phyloP scores from a whole-genome alignment of 345 rosid genomes.

The Hibiscus mutabilis region DNA sequence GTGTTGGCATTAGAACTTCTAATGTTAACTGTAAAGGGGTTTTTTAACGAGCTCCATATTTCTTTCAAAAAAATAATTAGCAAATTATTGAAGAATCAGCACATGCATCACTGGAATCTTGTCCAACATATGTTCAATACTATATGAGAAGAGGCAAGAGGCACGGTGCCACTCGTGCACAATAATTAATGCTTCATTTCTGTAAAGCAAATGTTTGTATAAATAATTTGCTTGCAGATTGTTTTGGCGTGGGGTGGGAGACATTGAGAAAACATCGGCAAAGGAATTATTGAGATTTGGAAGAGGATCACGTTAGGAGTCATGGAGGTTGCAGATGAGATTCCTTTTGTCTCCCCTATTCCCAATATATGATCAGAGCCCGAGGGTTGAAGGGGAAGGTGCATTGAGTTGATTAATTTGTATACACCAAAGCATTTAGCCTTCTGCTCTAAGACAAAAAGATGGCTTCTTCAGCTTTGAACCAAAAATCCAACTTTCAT shows the following conservation, averaged over 20 bases:
- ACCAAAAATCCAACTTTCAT: slow-evolving; percentile 15
- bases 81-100: not conserved
- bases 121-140: not conserved
- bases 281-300: not conserved
- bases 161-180: not conserved
- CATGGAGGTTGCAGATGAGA: slow-evolving; percentile 5
- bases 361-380: not conserved
- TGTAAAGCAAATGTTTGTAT: not conserved
- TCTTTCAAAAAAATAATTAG: too few relatives aligned
- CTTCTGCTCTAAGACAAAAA: not conserved
- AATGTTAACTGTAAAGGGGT: too few relatives aligned
- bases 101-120: slow-evolving; percentile 8
- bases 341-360: not conserved
- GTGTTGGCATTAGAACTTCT: too few relatives aligned
- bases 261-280: not conserved
- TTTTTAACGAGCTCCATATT: too few relatives aligned
- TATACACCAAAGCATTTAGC: not conserved
- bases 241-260: not conserved
- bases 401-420: slow-evolving; percentile 7
- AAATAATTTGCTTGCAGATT: not conserved
- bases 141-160: not conserved
- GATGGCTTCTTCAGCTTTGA: slow-evolving; percentile 8
- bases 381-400: not conserved
- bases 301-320: not conserved
- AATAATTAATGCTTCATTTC: not conserved